Evolutionary conservation across 768 basidiomycete species (phyloP), one percentile per base, ranked within the genome.

Genomic region (Fomitopsis pulvina): DNA sequence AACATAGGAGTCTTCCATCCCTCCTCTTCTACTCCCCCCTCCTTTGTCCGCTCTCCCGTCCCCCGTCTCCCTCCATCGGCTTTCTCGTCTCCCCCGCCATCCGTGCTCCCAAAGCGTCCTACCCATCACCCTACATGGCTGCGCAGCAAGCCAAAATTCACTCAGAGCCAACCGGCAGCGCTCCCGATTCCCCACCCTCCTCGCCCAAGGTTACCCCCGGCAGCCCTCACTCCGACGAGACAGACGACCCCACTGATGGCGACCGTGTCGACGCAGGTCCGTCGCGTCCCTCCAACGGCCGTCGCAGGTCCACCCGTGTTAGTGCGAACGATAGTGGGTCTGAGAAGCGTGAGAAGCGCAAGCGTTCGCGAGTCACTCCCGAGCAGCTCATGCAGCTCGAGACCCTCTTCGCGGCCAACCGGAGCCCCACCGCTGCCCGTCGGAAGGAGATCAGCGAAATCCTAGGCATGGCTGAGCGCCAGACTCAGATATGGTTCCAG

Each of bases 401-500:
- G 56, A 76, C 71, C 2, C 78, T 81, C 57, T 92, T 91, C 61
- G 65, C 78, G 11, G 59, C 67, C 44, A 86, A 90, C 62, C 74
- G 81, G 38, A 85, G 80, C 61, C 89, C 89, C 9, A 84, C 84
- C 2, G 82, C 84, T 2, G 74, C 76, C 10, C 75, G 80, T 43
- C 73, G 89, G 38, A 78, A 80, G 47, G 87, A 89, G 57, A 87
- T 92, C 46, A 80, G 84, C 51, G 77, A 81, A 22, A 64, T 78
- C 48, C 71, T 92, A 4, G 85, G 86, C 14, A 89, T 92, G 84
- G 78, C 85, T 45, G 89, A 91, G 66, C 81, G 87, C 30, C 89
- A 91, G 71, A 89, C 86, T 0, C 89, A 91, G 66, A 85, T 92
- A 41, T 91, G 89, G 89, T 92, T 90, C 59, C 88, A 92, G 63